phyloP scores from a whole-genome alignment of 352 stramenopile species.

The Phytopythium mirpurense region DNA sequence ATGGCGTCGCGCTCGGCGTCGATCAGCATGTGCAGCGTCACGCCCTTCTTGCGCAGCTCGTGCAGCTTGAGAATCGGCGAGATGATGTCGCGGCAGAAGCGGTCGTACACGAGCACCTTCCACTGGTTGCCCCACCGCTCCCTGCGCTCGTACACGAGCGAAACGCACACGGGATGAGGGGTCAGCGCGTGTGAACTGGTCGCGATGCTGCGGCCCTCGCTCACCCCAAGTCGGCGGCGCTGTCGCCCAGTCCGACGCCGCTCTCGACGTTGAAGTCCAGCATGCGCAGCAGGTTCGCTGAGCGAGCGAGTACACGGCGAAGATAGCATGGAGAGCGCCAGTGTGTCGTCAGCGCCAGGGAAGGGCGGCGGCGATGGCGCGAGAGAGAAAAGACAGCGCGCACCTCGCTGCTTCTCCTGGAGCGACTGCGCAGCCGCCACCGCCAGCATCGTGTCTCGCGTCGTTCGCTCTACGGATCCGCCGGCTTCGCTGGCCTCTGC shows the following conservation, averaged over 20 bases:
- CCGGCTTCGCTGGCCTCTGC: not conserved
- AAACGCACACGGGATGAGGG: not conserved
- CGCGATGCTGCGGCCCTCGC: too few species aligned
- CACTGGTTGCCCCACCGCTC: constrained; percentile 83
- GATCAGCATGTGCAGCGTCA: constrained; percentile 97
- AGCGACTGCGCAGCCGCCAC: constrained; percentile 40
- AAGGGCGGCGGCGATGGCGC: too few species aligned
- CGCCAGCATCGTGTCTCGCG: constrained; percentile 22
- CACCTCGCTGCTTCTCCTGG: constrained; percentile 83
- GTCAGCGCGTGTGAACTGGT: not conserved
- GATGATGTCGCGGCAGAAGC: constrained; percentile 95
- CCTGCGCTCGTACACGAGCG: constrained; percentile 11
- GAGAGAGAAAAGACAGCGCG: not conserved
- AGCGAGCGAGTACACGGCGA: too few species aligned
- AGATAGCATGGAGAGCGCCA: not conserved
- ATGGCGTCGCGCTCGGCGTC: constrained; percentile 93
- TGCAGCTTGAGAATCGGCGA: constrained; percentile 97
- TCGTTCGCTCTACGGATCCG: too few species aligned
- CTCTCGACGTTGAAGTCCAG: constrained; percentile 82
- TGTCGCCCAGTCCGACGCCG: constrained; percentile 23
- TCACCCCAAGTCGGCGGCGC: constrained; percentile 29
- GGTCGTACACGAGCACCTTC: constrained; percentile 98
- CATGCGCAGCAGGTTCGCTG: constrained; percentile 81
- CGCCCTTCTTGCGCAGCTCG: constrained; percentile 93
- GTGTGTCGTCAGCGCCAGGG: not conserved